phyloP scores from a whole-genome alignment of 805 yeast genomes.

The Schizosaccharomyces cryophilus region DNA sequence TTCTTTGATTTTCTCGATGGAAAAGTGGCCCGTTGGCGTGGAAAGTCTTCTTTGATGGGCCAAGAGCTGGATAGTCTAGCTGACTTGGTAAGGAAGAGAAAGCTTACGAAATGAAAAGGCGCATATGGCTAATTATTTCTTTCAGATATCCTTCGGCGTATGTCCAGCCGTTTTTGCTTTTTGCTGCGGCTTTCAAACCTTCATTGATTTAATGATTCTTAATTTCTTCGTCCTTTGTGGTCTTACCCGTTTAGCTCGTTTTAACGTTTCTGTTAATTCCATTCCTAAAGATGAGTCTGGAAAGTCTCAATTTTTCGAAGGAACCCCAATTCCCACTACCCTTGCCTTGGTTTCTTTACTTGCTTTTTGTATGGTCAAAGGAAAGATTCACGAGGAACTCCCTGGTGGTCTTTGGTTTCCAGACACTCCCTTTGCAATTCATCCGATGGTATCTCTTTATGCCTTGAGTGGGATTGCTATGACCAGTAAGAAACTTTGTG shows the following conservation, averaged over 20 bases:
- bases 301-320: constrained; percentile 79
- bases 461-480: constrained; percentile 67
- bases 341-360: constrained; percentile 46
- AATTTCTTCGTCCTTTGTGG: constrained; percentile 83
- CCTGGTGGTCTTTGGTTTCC: constrained; percentile 41
- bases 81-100: constrained; percentile 32
- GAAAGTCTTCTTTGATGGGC: constrained; percentile 80
- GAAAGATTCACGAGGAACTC: constrained; percentile 18
- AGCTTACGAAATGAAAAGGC: not conserved
- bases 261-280: constrained; percentile 78
- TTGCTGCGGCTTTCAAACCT: constrained; percentile 67
- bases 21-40: constrained; percentile 81
- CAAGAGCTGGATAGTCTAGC: constrained; percentile 94
- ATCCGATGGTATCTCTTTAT: constrained; percentile 40
- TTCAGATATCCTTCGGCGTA: constrained; percentile 49
- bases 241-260: constrained; percentile 76
- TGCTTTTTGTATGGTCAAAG: constrained; percentile 39
- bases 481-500: constrained; percentile 71
- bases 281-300: constrained; percentile 78
- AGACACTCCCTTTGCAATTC: constrained; percentile 44
- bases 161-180: constrained; percentile 88
- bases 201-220: constrained; percentile 51
- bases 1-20: constrained; percentile 95
- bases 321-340: constrained; percentile 84
- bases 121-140: not conserved